Percentiles rank a stretch among this genome's conserved stretches.
Evolutionary conservation across 306 rosid species (phyloP).

Genomic region (Cercis canadensis): DNA sequence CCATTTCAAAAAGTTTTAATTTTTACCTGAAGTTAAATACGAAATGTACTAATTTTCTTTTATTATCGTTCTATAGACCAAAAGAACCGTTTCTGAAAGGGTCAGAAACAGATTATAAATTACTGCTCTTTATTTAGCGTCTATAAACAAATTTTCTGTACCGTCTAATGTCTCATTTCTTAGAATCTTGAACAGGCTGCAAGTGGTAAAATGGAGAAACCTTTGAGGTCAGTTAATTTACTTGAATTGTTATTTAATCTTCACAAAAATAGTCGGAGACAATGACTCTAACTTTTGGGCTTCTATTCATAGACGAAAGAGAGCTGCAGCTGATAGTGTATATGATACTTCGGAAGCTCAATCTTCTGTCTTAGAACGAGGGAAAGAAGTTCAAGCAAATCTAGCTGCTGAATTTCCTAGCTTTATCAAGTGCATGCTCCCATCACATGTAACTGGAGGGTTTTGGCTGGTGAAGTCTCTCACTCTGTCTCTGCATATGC

Average conservation of each 20-base stretch:
- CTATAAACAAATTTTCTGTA: neutral
- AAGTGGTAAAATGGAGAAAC: conserved; percentile 15
- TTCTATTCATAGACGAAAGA: conserved; percentile 40
- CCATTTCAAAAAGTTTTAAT: no score
- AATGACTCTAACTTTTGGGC: conserved; percentile 6
- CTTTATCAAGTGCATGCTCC: conserved; percentile 48
- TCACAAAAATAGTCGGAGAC: neutral
- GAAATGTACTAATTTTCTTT: neutral
- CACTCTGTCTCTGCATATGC: neutral
- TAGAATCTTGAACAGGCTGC: conserved; percentile 29
- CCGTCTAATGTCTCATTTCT: neutral
- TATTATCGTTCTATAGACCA: neutral
- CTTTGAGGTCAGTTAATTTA: conserved; percentile 39
- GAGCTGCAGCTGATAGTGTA: conserved; percentile 12
- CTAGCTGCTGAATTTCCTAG: conserved; percentile 44
- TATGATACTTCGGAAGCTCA: conserved; percentile 11
- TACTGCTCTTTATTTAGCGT: neutral
- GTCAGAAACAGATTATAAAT: neutral
- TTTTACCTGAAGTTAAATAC: no score
- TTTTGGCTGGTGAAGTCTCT: conserved; percentile 61
- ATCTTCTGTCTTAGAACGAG: conserved; percentile 34
- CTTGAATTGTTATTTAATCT: conserved; percentile 1
- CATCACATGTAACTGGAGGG: conserved; percentile 55
- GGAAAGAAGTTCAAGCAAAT: conserved; percentile 46
- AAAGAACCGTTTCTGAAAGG: neutral